A percentile compares a stretch with the other conserved stretches of the same genome.
These are phyloP conservation scores for Nigrospora sphaerica DNA, from an alignment of 2,329 filamentous ascomycete species.

Conservation along the genomic window DNA sequence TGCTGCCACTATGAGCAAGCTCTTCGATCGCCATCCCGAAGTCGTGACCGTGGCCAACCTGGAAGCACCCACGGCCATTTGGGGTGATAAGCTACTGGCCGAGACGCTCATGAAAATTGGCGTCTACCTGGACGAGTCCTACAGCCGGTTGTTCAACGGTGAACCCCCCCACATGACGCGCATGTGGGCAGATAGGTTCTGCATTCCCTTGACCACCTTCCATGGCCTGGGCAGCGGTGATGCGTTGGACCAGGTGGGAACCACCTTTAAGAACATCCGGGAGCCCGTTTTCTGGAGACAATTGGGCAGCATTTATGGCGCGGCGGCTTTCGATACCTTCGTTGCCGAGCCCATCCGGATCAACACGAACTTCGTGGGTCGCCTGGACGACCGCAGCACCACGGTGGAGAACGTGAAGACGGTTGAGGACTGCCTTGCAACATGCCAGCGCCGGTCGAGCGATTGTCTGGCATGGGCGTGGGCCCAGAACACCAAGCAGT, in stretches of 20 bases:
- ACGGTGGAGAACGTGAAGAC: conserved; percentile 27
- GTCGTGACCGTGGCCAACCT: conserved; percentile 36
- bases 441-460: conserved; percentile 30
- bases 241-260: conserved; percentile 38
- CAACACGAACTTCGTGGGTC: conserved; percentile 44
- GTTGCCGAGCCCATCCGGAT: conserved; percentile 25
- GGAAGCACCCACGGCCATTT: conserved; percentile 42
- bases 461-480: conserved; percentile 46
- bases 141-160: conserved; percentile 48
- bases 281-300: conserved; percentile 42
- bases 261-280: conserved; percentile 27
- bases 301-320: conserved; percentile 41
- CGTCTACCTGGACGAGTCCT: conserved; percentile 48
- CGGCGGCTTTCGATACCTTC: conserved; percentile 29
- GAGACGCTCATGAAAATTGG: conserved; percentile 45
- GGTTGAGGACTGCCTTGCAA: conserved; percentile 33
- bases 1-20: conserved; percentile 36
- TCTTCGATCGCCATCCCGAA: conserved; percentile 33
- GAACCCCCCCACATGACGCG: conserved; percentile 41
- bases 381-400: conserved; percentile 33
- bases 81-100: conserved; percentile 47
- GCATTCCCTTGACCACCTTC: conserved; percentile 47
- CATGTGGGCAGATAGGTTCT: conserved; percentile 42
- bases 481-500: conserved; percentile 29
- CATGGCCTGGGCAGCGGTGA: conserved; percentile 38